phyloP scores from a whole-genome alignment of 2,329 filamentous ascomycete species.

The Fusarium metavorans region DNA sequence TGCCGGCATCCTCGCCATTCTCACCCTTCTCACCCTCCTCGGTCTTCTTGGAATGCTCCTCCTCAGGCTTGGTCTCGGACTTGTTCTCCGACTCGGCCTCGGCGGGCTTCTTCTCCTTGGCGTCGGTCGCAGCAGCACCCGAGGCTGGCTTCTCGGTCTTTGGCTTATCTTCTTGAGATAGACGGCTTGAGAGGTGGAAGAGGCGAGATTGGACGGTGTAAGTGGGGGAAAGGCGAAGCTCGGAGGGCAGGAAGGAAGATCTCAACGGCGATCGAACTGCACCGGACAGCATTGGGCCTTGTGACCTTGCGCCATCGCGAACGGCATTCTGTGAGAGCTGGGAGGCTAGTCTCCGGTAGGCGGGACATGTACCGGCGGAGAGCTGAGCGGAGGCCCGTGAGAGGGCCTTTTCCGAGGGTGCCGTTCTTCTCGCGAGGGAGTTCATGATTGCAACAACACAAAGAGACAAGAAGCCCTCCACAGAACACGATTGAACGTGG shows the following conservation, averaged over 20 bases:
- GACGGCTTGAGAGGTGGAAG: slow-evolving; percentile 49
- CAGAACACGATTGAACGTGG: slow-evolving; percentile 43
- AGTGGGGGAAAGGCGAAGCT: slow-evolving; percentile 50
- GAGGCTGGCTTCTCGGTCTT: slow-evolving; percentile 45
- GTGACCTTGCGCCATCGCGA: slow-evolving; percentile 44
- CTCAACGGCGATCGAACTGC: slow-evolving; percentile 54
- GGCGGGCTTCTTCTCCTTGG: slow-evolving; percentile 55
- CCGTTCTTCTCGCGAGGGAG: slow-evolving; percentile 58
- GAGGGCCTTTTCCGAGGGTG: slow-evolving; percentile 56
- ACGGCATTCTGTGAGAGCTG: slow-evolving; percentile 47
- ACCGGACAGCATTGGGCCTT: slow-evolving; percentile 43
- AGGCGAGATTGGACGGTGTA: slow-evolving; percentile 46
- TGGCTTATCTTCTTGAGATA: slow-evolving; percentile 51
- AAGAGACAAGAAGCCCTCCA: slow-evolving; percentile 44
- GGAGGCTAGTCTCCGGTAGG: slow-evolving; percentile 61
- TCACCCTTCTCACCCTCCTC: slow-evolving; percentile 52
- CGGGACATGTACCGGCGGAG: slow-evolving; percentile 59
- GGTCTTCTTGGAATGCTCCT: slow-evolving; percentile 58
- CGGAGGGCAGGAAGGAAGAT: slow-evolving; percentile 58
- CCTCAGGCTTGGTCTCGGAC: slow-evolving; percentile 51
- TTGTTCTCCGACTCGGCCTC: slow-evolving; percentile 45
- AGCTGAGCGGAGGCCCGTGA: slow-evolving; percentile 55
- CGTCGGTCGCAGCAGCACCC: slow-evolving; percentile 51
- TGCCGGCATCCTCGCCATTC: slow-evolving; percentile 42
- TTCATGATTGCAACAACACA: slow-evolving; percentile 56